Evolutionary conservation across 495 filamentous ascomycete species (phyloP).

Genomic region (Lepidopterella palustris): DNA sequence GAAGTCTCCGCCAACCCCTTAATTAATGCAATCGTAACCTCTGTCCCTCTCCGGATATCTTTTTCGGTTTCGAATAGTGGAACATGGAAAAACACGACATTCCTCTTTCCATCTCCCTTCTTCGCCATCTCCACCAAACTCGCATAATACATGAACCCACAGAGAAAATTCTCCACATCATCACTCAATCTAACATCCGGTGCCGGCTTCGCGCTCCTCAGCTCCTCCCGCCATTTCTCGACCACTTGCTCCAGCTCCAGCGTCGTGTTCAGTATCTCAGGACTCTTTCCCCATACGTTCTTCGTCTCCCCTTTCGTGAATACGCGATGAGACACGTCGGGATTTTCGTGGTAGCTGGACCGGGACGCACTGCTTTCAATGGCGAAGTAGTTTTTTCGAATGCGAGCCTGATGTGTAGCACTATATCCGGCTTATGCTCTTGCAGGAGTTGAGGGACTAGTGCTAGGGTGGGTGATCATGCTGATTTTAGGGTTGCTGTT

Average conservation of each 20-base stretch:
- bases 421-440: constrained; percentile 25
- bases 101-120: constrained; percentile 7
- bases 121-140: constrained; percentile 16
- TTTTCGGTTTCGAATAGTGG: constrained; percentile 15
- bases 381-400: constrained; percentile 25
- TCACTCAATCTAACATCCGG: constrained; percentile 25
- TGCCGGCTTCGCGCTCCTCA: constrained; percentile 8
- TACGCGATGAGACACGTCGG: constrained; percentile 27
- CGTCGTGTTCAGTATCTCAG: constrained; percentile 12
- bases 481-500: constrained; percentile 4
- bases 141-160: constrained; percentile 35
- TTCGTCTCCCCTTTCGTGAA: constrained; percentile 29
- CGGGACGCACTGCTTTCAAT: constrained; percentile 28
- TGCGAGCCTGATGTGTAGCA: constrained; percentile 32
- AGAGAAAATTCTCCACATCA: constrained; percentile 34
- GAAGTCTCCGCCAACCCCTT: constrained; percentile 8
- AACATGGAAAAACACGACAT: constrained; percentile 21
- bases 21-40: constrained; percentile 10
- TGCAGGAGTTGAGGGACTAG: constrained; percentile 20
- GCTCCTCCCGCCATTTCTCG: neutral
- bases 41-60: constrained; percentile 9
- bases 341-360: constrained; percentile 33
- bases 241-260: constrained; percentile 25
- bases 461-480: constrained; percentile 21
- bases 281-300: constrained; percentile 28